Percentiles rank a stretch among this genome's conserved stretches.
These are phyloP conservation scores for Malus hybrid DNA, from an alignment of 331 rosid species.

Conservation along the genomic window DNA sequence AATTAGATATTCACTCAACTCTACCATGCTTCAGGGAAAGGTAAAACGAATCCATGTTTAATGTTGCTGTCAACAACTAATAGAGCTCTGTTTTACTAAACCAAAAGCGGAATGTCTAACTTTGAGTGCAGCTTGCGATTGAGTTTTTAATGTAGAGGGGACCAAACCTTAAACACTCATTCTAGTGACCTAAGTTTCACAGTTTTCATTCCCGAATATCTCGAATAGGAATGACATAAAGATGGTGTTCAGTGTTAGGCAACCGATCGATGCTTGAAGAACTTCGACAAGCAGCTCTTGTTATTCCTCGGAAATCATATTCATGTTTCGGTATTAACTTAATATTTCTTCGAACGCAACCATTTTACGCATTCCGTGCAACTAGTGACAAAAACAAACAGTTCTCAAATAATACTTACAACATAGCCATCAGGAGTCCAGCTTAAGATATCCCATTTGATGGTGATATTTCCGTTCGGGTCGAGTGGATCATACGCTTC, in stretches of 20 bases:
- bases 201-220: not conserved
- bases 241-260: not conserved
- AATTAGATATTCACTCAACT: conserved; percentile 11
- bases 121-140: not conserved
- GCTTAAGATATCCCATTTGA: conserved; percentile 82
- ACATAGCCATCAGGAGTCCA: conserved; percentile 94
- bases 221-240: not conserved
- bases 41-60: conserved; percentile 2
- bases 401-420: conserved; percentile 36
- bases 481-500: conserved; percentile 91
- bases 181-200: not conserved
- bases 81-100: not conserved
- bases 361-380: not conserved
- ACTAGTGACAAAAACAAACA: not conserved
- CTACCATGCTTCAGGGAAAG: not conserved
- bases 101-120: not conserved
- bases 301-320: not conserved
- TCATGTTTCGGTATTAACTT: not conserved
- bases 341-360: not conserved
- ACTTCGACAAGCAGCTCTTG: not conserved
- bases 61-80: not conserved
- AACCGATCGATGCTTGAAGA: not conserved
- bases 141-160: not conserved
- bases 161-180: not conserved
- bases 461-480: conserved; percentile 81